phyloP scores from a whole-genome alignment of 352 stramenopile genomes.

The Globisporangium barbulae region DNA sequence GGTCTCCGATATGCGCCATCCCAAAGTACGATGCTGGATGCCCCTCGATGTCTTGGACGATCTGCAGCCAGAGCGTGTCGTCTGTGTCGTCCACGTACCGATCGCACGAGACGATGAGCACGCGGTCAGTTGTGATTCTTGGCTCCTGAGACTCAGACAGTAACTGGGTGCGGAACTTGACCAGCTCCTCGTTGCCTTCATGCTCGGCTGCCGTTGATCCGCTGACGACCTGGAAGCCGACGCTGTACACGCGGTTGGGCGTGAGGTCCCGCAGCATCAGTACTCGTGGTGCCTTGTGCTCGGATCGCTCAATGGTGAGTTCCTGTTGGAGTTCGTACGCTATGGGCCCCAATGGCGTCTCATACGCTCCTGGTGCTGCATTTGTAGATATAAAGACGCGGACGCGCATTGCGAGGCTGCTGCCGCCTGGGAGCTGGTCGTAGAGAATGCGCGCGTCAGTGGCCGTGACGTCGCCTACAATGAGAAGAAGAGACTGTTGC shows the following conservation, averaged over 20 bases:
- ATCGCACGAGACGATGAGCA: constrained; percentile 57
- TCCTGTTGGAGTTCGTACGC: constrained; percentile 8
- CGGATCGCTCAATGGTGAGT: not conserved
- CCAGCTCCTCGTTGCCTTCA: constrained; percentile 15
- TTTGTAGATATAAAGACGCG: constrained; percentile 11
- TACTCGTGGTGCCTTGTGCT: constrained; percentile 19
- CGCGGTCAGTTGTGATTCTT: constrained; percentile 5
- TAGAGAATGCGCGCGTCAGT: constrained; percentile 45
- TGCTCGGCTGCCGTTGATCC: not conserved
- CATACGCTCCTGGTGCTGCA: not conserved
- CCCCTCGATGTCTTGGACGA: constrained; percentile 36
- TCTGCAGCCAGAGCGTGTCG: constrained; percentile 36
- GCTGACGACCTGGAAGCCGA: constrained; percentile 15
- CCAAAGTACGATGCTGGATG: constrained; percentile 38
- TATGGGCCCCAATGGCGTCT: not conserved
- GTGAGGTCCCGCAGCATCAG: constrained; percentile 29
- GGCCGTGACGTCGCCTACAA: constrained; percentile 48
- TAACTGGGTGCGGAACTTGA: constrained; percentile 33
- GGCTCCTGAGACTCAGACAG: not conserved
- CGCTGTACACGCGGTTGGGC: constrained; percentile 35
- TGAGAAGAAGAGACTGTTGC: constrained; percentile 27
- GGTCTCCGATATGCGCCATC: constrained; percentile 51
- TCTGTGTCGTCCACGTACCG: constrained; percentile 58
- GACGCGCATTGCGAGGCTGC: constrained; percentile 15
- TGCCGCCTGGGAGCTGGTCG: constrained; percentile 20